phyloP scores from a whole-genome alignment of 352 stramenopile species.

The Blastocystis sp. region DNA sequence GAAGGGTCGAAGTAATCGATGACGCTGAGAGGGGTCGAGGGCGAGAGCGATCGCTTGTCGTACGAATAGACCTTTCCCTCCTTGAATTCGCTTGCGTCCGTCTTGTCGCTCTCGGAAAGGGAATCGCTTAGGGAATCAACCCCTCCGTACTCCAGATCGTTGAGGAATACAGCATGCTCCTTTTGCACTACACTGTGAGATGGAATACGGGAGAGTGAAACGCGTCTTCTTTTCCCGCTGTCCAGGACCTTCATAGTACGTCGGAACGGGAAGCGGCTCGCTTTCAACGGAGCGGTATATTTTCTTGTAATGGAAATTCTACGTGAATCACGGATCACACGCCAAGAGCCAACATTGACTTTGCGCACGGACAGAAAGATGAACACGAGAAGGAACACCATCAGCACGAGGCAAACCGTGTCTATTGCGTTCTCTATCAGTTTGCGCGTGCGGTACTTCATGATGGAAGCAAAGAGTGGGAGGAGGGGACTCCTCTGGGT shows the following conservation, averaged over 20 bases:
- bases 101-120: conserved; percentile 7
- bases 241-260: conserved; percentile 40
- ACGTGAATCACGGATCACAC: background rate
- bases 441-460: conserved; percentile 42
- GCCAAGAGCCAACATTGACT: conserved; percentile 4
- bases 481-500: too few relatives aligned
- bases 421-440: conserved; percentile 21
- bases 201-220: background rate
- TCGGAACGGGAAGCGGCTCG: background rate
- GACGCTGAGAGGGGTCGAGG: background rate
- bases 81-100: background rate
- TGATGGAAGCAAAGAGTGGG: conserved; percentile 2
- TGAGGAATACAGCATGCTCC: conserved; percentile 31
- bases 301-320: conserved; percentile 68
- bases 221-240: conserved; percentile 15
- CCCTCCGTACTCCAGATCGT: conserved; percentile 42
- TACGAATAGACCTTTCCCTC: conserved; percentile 36
- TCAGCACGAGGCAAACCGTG: background rate
- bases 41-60: background rate
- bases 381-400: background rate
- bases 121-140: conserved; percentile 22
- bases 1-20: conserved; percentile 21
- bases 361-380: background rate
- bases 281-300: conserved; percentile 19
- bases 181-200: background rate